Evolutionary conservation across 116 monocot species (phyloP), one percentile per base, ranked within the genome.

Genomic region (Cymodocea nodosa): DNA sequence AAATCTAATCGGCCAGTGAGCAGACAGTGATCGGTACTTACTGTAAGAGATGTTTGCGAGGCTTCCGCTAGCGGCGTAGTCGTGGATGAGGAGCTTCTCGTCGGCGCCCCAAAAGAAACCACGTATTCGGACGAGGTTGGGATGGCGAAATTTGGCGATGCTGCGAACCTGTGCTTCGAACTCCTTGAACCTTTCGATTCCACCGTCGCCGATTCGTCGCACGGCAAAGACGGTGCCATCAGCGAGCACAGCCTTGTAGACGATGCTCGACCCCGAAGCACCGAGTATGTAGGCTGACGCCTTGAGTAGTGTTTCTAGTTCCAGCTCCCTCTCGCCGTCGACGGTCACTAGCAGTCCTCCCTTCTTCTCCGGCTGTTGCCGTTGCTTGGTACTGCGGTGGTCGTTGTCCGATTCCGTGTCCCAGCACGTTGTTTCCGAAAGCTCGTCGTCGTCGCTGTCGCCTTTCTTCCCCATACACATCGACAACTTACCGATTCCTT

Each of bases 101-200:
- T 98, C 89, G 2, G 80, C 51, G 0, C 92, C 98, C 98, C 98
- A 98, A 67, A 86, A 98, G 77, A 86, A 98, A 0, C 92, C 92
- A 14, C 86, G 77, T 48, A 98, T 54, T 15, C 84, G 66, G 35
- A 98, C 77, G 55, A 98, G 23, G 36, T 98, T 98, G 1, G 84
- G 82, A 65, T 98, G 92, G 20, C 79, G 75, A 30, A 86, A 50
- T 75, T 74, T 88, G 19, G 98, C 89, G 35, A 92, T 79, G 71
- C 64, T 25, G 52, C 84, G 75, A 25, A 98, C 82, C 37, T 84
- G 80, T 0, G 74, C 74, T 22, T 98, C 98, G 71, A 98, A 89
- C 14, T 98, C 98, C 52, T 72, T 78, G 6, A 92, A 35, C 79
- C 77, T 89, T 0, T 81, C 82, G 65, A 62, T 49, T 44, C 75